Conservation (phyloP, 352 stramenopile genomes). For the Pythium vanterpoolii region DNA sequence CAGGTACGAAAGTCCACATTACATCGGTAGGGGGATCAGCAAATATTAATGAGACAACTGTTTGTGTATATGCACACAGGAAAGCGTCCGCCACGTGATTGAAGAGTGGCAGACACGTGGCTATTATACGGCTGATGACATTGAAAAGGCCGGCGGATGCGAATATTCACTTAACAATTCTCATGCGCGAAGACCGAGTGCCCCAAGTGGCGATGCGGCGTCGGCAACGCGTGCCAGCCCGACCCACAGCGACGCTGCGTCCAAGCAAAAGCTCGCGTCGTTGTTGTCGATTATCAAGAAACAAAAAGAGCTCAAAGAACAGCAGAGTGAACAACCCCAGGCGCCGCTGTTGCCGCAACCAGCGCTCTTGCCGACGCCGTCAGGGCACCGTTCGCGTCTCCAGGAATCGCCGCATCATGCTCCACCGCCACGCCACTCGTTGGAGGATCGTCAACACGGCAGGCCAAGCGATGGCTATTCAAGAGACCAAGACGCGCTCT, state of each 20-base stretch:
- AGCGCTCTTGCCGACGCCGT: slow-evolving; percentile 4
- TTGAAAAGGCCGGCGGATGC: slow-evolving; percentile 59
- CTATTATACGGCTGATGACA: slow-evolving; percentile 59
- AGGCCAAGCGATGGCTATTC: neutral
- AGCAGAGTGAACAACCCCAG: slow-evolving; percentile 7
- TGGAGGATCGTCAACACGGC: slow-evolving; percentile 4
- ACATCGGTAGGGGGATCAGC: neutral
- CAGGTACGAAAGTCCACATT: slow-evolving; percentile 47
- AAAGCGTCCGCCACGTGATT: slow-evolving; percentile 64
- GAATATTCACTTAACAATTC: slow-evolving; percentile 30
- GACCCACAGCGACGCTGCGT: slow-evolving; percentile 19
- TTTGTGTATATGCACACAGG: slow-evolving; percentile 23
- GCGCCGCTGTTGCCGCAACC: neutral
- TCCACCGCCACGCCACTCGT: neutral
- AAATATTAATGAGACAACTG: slow-evolving; percentile 1
- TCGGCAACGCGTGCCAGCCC: slow-evolving; percentile 8
- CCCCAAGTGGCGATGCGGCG: neutral
- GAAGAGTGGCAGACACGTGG: slow-evolving; percentile 75
- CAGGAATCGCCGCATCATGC: neutral
- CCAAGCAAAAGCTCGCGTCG: slow-evolving; percentile 48
- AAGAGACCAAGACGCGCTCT: slow-evolving; percentile 6
- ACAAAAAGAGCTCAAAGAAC: slow-evolving; percentile 56
- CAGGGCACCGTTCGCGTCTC: neutral
- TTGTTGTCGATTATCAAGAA: slow-evolving; percentile 84
- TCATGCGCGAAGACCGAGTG: neutral